phyloP scores from a whole-genome alignment of 2,329 filamentous ascomycete genomes.

The Epichloe gansuensis region DNA sequence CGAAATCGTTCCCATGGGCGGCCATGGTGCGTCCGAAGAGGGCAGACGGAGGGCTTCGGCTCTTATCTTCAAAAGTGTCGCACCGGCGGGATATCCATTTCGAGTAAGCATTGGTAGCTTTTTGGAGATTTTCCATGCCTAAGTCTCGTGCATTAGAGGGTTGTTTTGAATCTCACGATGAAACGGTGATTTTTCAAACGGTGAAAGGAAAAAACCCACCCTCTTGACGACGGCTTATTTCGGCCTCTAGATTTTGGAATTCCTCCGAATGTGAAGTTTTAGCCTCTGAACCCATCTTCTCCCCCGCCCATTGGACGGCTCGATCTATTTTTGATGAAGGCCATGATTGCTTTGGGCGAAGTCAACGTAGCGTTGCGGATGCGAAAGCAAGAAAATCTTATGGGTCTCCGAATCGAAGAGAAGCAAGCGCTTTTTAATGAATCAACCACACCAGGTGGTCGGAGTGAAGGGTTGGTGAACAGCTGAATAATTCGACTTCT shows the following conservation, averaged over 20 bases:
- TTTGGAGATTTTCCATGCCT: slow-evolving; percentile 88
- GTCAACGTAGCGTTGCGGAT: background rate
- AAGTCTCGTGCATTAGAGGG: background rate
- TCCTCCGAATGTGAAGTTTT: slow-evolving; percentile 81
- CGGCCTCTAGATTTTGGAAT: slow-evolving; percentile 78
- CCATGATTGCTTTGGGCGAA: slow-evolving; percentile 27
- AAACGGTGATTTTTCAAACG: too few species aligned
- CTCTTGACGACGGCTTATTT: slow-evolving; percentile 82
- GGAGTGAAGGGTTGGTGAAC: background rate
- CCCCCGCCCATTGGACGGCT: slow-evolving; percentile 95
- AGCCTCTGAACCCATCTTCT: slow-evolving; percentile 86
- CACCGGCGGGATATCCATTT: slow-evolving; percentile 78
- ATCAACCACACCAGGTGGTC: background rate
- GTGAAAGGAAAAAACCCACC: slow-evolving; percentile 39
- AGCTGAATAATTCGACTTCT: background rate
- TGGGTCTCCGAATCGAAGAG: background rate
- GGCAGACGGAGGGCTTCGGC: slow-evolving; percentile 70
- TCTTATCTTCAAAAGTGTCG: slow-evolving; percentile 70
- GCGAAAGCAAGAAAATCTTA: background rate
- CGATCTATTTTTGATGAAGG: slow-evolving; percentile 75
- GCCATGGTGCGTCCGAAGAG: slow-evolving; percentile 80
- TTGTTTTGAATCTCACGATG: background rate
- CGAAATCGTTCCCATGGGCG: slow-evolving; percentile 82
- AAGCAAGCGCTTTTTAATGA: background rate
- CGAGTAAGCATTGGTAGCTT: slow-evolving; percentile 73